phyloP scores from a whole-genome alignment of 768 basidiomycete species.

The Candolleomyces efflorescens region DNA sequence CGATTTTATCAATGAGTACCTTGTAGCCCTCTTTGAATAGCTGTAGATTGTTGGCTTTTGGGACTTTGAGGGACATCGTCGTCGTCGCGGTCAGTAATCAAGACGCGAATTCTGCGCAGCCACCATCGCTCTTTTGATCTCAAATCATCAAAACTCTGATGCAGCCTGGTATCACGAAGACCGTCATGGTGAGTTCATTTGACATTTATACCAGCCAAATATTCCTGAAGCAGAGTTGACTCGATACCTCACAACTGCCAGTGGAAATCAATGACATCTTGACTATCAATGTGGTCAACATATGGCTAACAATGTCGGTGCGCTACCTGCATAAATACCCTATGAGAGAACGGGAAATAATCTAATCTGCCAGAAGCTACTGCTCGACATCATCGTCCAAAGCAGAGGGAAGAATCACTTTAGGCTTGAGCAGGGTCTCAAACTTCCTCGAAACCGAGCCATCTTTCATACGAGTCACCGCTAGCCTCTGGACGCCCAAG shows the following conservation, averaged over 20 bases:
- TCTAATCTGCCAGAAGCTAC: no score
- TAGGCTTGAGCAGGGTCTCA: slow-evolving; percentile 10
- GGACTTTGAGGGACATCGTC: slow-evolving; percentile 90
- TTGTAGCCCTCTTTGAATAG: slow-evolving; percentile 99
- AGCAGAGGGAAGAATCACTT: slow-evolving; percentile 11
- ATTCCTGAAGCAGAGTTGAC: no score
- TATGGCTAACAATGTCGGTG: no score
- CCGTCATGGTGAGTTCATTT: background rate
- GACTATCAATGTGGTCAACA: no score
- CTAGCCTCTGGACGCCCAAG: slow-evolving; percentile 1
- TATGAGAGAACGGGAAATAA: no score
- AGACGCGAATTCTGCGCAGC: slow-evolving; percentile 11
- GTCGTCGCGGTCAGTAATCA: slow-evolving; percentile 10
- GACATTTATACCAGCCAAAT: no score
- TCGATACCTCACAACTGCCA: no score
- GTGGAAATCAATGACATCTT: no score
- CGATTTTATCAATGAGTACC: slow-evolving; percentile 31
- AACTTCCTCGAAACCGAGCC: background rate
- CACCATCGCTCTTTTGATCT: background rate
- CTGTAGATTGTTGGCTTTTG: slow-evolving; percentile 81
- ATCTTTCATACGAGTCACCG: background rate
- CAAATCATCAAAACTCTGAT: background rate
- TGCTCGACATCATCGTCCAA: slow-evolving; percentile 1
- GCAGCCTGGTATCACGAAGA: no score
- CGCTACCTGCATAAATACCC: no score